Percentiles rank a stretch among this genome's conserved stretches.
Evolutionary conservation across 2,329 filamentous ascomycete genomes (phyloP).

Genomic region (Colletotrichum sojae): DNA sequence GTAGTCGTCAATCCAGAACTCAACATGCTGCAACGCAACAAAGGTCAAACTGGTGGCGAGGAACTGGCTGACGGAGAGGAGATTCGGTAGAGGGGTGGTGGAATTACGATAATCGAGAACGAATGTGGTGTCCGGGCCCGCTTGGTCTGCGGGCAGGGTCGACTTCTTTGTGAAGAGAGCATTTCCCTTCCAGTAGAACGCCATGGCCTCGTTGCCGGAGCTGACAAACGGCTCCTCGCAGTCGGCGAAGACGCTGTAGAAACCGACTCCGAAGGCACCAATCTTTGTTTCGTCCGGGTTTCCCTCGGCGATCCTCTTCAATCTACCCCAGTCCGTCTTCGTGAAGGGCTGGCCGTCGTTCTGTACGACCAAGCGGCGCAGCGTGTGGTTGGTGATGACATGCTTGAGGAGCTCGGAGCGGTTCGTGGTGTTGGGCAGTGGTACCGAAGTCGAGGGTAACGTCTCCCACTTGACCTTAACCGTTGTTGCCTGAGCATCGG

Average conservation of each 20-base stretch:
- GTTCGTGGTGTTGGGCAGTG: slow-evolving; percentile 76
- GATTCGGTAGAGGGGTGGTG: slow-evolving; percentile 86
- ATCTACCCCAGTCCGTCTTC: slow-evolving; percentile 89
- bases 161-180: slow-evolving; percentile 92
- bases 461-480: slow-evolving; percentile 96
- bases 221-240: slow-evolving; percentile 98
- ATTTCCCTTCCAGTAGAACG: slow-evolving; percentile 99
- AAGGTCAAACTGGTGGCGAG: slow-evolving; percentile 96
- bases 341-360: slow-evolving; percentile 93
- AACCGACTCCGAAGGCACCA: slow-evolving; percentile 96
- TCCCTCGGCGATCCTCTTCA: slow-evolving; percentile 98
- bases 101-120: slow-evolving; percentile 93
- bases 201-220: slow-evolving; percentile 93
- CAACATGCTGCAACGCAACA: slow-evolving; percentile 88
- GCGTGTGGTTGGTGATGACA: slow-evolving; percentile 85
- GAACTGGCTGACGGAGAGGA: slow-evolving; percentile 91
- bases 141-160: slow-evolving; percentile 77
- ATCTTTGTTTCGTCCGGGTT: slow-evolving; percentile 99
- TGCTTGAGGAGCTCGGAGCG: slow-evolving; percentile 84
- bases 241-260: slow-evolving; percentile 98
- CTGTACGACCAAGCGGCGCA: slow-evolving; percentile 88
- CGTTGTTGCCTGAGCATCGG: slow-evolving; percentile 91
- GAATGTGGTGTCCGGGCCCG: slow-evolving; percentile 85
- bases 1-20: slow-evolving; percentile 92
- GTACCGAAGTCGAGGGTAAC: slow-evolving; percentile 82